Percentiles rank a stretch among this genome's conserved stretches.
Conservation (phyloP, 345 rosid species). For the Populus davidiana region DNA sequence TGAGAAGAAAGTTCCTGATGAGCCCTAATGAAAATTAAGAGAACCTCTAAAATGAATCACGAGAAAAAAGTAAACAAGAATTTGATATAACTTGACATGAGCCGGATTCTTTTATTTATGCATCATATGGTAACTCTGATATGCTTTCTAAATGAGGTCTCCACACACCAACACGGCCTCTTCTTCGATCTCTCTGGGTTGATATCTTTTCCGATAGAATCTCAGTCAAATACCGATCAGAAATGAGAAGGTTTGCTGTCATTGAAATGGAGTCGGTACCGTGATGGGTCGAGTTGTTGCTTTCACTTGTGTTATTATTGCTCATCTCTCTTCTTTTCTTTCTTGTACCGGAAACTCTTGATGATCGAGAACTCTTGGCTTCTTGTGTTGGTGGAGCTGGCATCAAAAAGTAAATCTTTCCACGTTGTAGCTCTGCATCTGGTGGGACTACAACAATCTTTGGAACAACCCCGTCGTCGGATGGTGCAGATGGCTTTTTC, state of each 20-base stretch:
- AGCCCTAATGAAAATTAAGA: slow-evolving; percentile 24
- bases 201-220: slow-evolving; percentile 80
- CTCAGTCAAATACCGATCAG: slow-evolving; percentile 88
- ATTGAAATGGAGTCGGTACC: slow-evolving; percentile 27
- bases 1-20: slow-evolving; percentile 10
- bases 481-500: slow-evolving; percentile 63
- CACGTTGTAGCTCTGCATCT: slow-evolving; percentile 88
- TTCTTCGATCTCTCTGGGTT: slow-evolving; percentile 70
- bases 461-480: slow-evolving; percentile 53
- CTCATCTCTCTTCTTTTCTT: slow-evolving; percentile 12
- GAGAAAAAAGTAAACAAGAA: background rate
- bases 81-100: background rate
- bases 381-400: slow-evolving; percentile 46
- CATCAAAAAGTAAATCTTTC: slow-evolving; percentile 91
- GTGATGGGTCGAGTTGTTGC: background rate
- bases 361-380: slow-evolving; percentile 26
- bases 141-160: slow-evolving; percentile 94
- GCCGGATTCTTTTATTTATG: background rate
- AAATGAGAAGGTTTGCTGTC: slow-evolving; percentile 37
- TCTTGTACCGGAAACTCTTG: slow-evolving; percentile 8
- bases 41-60: slow-evolving; percentile 20
- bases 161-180: slow-evolving; percentile 92
- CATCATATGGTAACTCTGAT: slow-evolving; percentile 35
- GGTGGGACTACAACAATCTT: slow-evolving; percentile 84
- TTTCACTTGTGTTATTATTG: slow-evolving; percentile 19